Percentiles rank a stretch among this genome's conserved stretches.
These are phyloP conservation scores for Eucalyptus coolabah DNA, from an alignment of 345 rosid genomes.

Conservation along the genomic window DNA sequence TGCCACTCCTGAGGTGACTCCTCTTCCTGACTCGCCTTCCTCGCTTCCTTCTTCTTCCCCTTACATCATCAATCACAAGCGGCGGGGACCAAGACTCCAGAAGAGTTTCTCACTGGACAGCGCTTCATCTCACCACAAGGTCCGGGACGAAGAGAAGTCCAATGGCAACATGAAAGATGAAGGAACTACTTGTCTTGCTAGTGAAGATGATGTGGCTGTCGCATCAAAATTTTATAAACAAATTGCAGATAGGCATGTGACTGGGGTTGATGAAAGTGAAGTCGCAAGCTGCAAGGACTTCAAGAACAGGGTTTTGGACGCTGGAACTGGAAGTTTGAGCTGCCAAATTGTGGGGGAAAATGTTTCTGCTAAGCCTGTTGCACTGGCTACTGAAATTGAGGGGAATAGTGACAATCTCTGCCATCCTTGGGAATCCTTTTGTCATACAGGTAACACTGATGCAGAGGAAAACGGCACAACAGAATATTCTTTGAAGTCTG, in stretches of 20 bases:
- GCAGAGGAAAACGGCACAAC: constrained; percentile 23
- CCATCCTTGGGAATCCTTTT: constrained; percentile 37
- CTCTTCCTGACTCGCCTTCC: constrained; percentile 66
- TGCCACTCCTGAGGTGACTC: constrained; percentile 62
- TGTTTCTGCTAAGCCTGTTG: constrained; percentile 7
- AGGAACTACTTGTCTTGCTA: constrained; percentile 4
- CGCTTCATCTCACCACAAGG: constrained; percentile 8
- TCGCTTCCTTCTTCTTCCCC: constrained; percentile 84
- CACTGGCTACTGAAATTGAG: constrained; percentile 8
- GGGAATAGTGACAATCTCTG: constrained; percentile 32
- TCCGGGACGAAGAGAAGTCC: constrained; percentile 9
- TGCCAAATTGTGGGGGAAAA: constrained; percentile 12
- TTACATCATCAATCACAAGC: constrained; percentile 72
- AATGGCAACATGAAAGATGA: constrained; percentile 1
- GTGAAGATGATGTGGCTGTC: constrained; percentile 8
- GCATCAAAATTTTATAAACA: constrained; percentile 9
- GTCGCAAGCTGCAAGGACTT: not conserved
- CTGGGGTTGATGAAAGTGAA: not conserved
- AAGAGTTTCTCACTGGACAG: constrained; percentile 44
- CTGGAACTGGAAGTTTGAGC: constrained; percentile 3
- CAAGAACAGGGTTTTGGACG: not conserved
- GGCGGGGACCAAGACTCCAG: constrained; percentile 58
- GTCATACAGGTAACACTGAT: constrained; percentile 41
- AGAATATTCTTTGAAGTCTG: constrained; percentile 9
- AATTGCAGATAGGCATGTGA: not conserved